phyloP scores from a whole-genome alignment of 2,329 filamentous ascomycete species.

The Ophiostoma novo-ulmi region DNA sequence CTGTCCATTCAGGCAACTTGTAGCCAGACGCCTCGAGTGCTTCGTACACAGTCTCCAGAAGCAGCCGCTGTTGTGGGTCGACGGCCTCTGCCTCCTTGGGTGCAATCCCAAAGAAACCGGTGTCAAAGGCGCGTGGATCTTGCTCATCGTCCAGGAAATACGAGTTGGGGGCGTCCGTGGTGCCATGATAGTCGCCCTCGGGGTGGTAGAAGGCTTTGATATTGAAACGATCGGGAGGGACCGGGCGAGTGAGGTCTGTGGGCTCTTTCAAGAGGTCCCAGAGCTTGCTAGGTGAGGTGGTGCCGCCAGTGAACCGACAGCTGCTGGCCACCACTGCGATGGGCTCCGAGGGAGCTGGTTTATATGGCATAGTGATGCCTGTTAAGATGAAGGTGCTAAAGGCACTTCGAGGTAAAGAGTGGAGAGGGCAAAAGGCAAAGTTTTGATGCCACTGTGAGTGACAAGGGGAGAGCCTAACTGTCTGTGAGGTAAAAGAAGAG shows the following conservation, averaged over 20 bases:
- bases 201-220: conserved; percentile 33
- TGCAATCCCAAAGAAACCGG: conserved; percentile 39
- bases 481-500: not conserved
- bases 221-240: conserved; percentile 33
- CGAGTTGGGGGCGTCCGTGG: conserved; percentile 33
- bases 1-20: conserved; percentile 32
- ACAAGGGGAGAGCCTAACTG: not conserved
- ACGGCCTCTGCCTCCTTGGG: conserved; percentile 38
- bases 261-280: conserved; percentile 34
- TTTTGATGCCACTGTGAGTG: not conserved
- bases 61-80: conserved; percentile 36
- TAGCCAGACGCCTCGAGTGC: conserved; percentile 37
- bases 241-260: conserved; percentile 29
- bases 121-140: conserved; percentile 34
- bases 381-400: not conserved
- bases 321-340: conserved; percentile 32
- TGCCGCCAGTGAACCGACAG: conserved; percentile 35
- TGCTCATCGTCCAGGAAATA: conserved; percentile 33
- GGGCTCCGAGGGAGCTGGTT: conserved; percentile 28
- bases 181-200: conserved; percentile 35
- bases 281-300: conserved; percentile 32
- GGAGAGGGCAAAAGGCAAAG: not conserved
- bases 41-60: conserved; percentile 38
- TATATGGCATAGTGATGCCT: conserved; percentile 20
- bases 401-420: not conserved